Evolutionary conservation across 768 basidiomycete species (phyloP), one percentile per base, ranked within the genome.

Genomic region (Hemileccinum impolitum): DNA sequence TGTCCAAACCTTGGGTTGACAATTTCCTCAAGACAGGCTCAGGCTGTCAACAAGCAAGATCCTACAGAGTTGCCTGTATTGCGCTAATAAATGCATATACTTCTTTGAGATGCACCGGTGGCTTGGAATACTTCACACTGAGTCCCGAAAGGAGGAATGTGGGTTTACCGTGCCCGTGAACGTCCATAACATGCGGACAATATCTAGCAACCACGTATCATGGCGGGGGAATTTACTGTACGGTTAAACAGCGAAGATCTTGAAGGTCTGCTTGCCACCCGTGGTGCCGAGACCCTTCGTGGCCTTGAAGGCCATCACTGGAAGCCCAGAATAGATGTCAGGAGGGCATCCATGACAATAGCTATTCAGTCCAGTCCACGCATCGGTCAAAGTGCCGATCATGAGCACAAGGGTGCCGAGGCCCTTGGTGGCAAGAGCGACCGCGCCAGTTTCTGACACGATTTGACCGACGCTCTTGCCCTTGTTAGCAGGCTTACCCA

Each of bases 231-330:
- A n/a, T 34, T 21, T 43, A 11, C 19, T 32, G n/a, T n/a, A 45
- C 18, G 23, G 11, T 23, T 26, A 26, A 35, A 35, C 32, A 12
- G 32, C 10, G 15, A 36, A 21, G 4, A n/a, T 25, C 23, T 17
- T 5, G 11, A 23, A 23, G 23, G n/a, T 70, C 70, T 85, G 90
- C 73, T 91, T 91, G 69, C 89, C 89, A 74, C 89, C 89, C 31
- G 89, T 90, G 46, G 89, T 91, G 52, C 89, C 89, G 69, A 91
- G 76, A 62, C 89, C 89, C 85, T 90, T 86, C 43, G 84, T 66
- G 23, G 79, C 51, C 77, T 92, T 92, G 81, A 91, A 92, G 43
- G 80, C 87, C 90, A 91, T 89, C 88, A 90, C 77, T 90, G 87
- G 86, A 89, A 89, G 63, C 87, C 90, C 74, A 71, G 65, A 55